A percentile compares a stretch with the other conserved stretches of the same genome.
phyloP scores from a whole-genome alignment of 805 yeast genomes.

The Suhomyces sp. region DNA sequence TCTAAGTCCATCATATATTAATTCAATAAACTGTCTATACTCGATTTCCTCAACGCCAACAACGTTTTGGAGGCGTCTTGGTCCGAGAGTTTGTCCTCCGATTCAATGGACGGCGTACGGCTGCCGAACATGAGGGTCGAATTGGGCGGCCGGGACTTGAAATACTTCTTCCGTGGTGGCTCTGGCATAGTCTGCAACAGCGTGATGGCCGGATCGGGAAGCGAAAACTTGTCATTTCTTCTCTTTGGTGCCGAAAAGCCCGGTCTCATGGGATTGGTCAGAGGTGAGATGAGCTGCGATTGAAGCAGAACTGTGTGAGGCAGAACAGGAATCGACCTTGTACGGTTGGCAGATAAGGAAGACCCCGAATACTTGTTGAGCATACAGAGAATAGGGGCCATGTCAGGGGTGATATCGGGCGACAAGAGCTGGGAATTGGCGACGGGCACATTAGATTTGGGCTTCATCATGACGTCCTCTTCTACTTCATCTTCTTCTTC shows the following conservation, averaged over 20 bases:
- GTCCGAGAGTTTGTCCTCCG: conserved; percentile 20
- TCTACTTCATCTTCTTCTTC: not conserved
- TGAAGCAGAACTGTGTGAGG: conserved; percentile 17
- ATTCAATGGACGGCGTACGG: conserved; percentile 1
- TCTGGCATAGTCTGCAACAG: conserved; percentile 10
- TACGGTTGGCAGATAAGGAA: conserved; percentile 8
- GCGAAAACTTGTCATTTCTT: conserved; percentile 17
- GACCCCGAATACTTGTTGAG: conserved; percentile 20
- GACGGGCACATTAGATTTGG: not conserved
- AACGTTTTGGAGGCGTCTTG: conserved; percentile 39
- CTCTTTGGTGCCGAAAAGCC: conserved; percentile 7
- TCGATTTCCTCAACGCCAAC: conserved; percentile 39
- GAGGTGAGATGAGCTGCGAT: conserved; percentile 18
- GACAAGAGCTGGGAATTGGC: conserved; percentile 22
- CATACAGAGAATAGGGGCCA: conserved; percentile 32
- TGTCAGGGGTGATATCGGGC: conserved; percentile 38
- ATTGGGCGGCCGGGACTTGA: conserved; percentile 29
- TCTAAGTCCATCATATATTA: conserved; percentile 11
- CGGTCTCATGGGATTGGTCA: conserved; percentile 26
- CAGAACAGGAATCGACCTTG: conserved; percentile 13
- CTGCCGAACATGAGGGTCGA: conserved; percentile 8
- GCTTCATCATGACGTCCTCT: not conserved
- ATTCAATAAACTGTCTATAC: conserved; percentile 40
- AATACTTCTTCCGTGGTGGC: conserved; percentile 28
- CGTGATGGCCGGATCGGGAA: conserved; percentile 41